A percentile compares a stretch with the other conserved stretches of the same genome.
phyloP scores from a whole-genome alignment of 1,139 yeast genomes.

The Pichia sp. region DNA sequence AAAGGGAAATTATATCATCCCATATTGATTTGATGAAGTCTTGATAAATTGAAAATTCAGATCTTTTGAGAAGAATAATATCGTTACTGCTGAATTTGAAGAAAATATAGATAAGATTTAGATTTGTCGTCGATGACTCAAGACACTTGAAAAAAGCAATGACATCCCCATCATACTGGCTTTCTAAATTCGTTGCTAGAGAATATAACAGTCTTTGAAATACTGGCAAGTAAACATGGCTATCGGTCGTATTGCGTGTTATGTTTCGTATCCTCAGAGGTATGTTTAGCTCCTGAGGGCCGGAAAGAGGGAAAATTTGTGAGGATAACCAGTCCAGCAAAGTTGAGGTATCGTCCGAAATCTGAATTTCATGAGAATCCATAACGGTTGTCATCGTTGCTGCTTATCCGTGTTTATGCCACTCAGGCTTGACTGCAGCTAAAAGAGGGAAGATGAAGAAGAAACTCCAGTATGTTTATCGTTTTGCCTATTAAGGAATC shows the following conservation, averaged over 20 bases:
- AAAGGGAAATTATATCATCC: slow-evolving; percentile 6
- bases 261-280: slow-evolving; percentile 10
- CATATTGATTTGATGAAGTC: slow-evolving; percentile 10
- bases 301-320: slow-evolving; percentile 7
- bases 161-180: background rate
- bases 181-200: background rate
- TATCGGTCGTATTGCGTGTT: slow-evolving; percentile 2
- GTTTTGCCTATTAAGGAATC: slow-evolving; percentile 10
- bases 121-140: slow-evolving; percentile 11
- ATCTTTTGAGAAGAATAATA: slow-evolving; percentile 10
- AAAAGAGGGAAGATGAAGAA: too few relatives aligned
- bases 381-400: background rate
- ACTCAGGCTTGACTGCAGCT: too few relatives aligned
- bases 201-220: slow-evolving; percentile 16
- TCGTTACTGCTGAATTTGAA: slow-evolving; percentile 14
- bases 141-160: slow-evolving; percentile 12
- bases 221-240: slow-evolving; percentile 11
- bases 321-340: slow-evolving; percentile 8
- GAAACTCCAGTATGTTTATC: background rate
- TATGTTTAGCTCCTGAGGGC: background rate
- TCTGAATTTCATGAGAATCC: background rate
- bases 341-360: background rate
- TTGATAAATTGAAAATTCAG: slow-evolving; percentile 18
- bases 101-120: slow-evolving; percentile 10
- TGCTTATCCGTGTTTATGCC: too few relatives aligned